Evolutionary conservation across 129 eudicot genomes (phyloP).

Genomic region (Deinandra increscens): DNA sequence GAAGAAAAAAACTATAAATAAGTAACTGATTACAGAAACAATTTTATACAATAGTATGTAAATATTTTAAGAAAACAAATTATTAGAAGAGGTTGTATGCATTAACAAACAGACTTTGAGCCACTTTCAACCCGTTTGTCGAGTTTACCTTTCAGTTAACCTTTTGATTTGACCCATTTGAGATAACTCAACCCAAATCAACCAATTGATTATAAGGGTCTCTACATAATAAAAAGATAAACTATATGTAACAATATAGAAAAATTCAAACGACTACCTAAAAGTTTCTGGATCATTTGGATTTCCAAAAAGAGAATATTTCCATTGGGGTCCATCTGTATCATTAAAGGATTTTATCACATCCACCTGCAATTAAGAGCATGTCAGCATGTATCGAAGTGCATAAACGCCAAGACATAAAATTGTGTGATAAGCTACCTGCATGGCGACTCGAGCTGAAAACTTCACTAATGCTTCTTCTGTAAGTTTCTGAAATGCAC

Average conservation of each 20-base stretch:
- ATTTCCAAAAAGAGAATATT: slow-evolving; percentile 91
- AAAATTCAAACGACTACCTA: slow-evolving; percentile 36
- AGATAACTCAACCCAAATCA: background rate
- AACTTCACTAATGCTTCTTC: slow-evolving; percentile 92
- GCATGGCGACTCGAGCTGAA: slow-evolving; percentile 90
- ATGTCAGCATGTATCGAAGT: slow-evolving; percentile 16
- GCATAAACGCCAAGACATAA: background rate
- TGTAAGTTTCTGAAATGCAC: slow-evolving; percentile 79
- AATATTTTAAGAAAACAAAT: background rate
- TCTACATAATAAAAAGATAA: background rate
- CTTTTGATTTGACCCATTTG: background rate
- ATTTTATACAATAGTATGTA: background rate
- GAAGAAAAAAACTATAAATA: background rate
- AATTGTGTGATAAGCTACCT: slow-evolving; percentile 43
- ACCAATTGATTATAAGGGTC: background rate
- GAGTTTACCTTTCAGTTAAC: background rate
- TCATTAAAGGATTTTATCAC: slow-evolving; percentile 87
- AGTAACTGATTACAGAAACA: background rate
- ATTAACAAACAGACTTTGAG: background rate
- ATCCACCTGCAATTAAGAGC: slow-evolving; percentile 51
- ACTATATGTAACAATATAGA: background rate
- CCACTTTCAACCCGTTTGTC: background rate
- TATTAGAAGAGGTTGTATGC: background rate
- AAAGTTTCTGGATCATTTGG: slow-evolving; percentile 95
- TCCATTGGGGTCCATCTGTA: slow-evolving; percentile 95